Base-by-base conservation (phyloP, 805 yeast genomes). In the Spathaspora arborariae region DNA sequence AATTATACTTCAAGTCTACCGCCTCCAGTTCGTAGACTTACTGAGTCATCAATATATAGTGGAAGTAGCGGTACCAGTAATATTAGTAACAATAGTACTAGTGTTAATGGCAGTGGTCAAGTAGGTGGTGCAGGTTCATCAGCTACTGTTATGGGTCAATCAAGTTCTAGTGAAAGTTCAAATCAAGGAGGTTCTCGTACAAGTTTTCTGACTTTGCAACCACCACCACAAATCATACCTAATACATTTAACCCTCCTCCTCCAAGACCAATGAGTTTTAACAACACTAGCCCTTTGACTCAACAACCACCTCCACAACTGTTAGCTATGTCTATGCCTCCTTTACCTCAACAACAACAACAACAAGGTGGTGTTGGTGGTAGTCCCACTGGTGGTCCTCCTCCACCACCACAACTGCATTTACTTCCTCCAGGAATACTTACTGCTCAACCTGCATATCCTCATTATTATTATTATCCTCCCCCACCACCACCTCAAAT, bases 11-110 rank as follows among this genome's bases (percentile, higher is more conserved):
- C 49, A 11, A 37, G 45, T 11, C 44, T 54, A 18, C 50, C 54
- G 10, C 47, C 53, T 13, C 56, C 56, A 13, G 21, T 51, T n/a
- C 41, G 57, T 15, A 42, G 56, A 21, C 42, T 52, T 10, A 54
- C 56, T 5, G 57, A 52, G 2, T 54, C 56, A 6, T 38, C 51
- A 30, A 49, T 49, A 13, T 47, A 37, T 22, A 37, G 34, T 15
- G 18, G 35, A 13, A 30, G 35, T 30, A 15, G 35, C 6, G 18
- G 18, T 30, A 15, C 16, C 6, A 13, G 18, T 30, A 30, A 30
- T 30, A 30, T 15, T 30, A 30, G 35, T 16, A 30, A 13, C 18
- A 30, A 13, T 30, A 30, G n/a, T 30, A 30, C 15, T 3, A 30
- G 18, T 30, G 35, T 15, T 15, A 15, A 5, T 15, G n/a, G n/a